Base-by-base conservation (phyloP, 2,329 filamentous ascomycete species). In the Botrytis hyacinthi region DNA sequence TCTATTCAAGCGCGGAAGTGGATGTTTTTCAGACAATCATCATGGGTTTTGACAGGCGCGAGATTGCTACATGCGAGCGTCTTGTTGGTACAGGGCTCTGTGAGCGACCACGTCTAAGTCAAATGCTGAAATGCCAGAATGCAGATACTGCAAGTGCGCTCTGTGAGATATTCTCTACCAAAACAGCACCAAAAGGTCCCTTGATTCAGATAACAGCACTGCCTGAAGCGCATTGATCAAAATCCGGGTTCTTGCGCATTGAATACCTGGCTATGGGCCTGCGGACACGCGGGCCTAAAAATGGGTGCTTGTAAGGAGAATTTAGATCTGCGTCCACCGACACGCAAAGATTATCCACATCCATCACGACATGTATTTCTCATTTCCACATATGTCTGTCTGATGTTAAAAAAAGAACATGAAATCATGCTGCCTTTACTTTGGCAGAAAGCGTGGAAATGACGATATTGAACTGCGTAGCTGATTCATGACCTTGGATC, bases 21-120 rank as follows among this genome's bases (percentile, higher is more conserved):
- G 26, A 32, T 68, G 35, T 59, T 57, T 69, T 40, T 16, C 18
- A 3, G 20, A 20, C 10, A 26, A 29, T 57, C 16, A 57, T 32
- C 48, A 69, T 69, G 37, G 66, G 22, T 59, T 69, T 69, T 69
- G 48, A 57, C 48, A 57, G n/a, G 1, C n/a, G 48, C 37, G n/a
- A 69, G 18, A 42, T 69, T 57, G 6, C 51, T 26, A 7, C 40
- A n/a, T 57, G 40, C 37, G 37, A 20, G 29, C 10, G 29, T 32
- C 18, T 42, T 29, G 26, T 42, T 68, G 35, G 48, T 29, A 68
- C 26, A 9, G 35, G 26, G 26, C 26, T 54, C n/a, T 29, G 32
- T 18, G 1, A 16, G 26, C 22, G 5, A 18, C 26, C 66, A 57
- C 6, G 18, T 32, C 3, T 22, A 6, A 26, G 6, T 32, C 4